Conservation (phyloP, 768 basidiomycete genomes). For the Crepidotus variabilis region DNA sequence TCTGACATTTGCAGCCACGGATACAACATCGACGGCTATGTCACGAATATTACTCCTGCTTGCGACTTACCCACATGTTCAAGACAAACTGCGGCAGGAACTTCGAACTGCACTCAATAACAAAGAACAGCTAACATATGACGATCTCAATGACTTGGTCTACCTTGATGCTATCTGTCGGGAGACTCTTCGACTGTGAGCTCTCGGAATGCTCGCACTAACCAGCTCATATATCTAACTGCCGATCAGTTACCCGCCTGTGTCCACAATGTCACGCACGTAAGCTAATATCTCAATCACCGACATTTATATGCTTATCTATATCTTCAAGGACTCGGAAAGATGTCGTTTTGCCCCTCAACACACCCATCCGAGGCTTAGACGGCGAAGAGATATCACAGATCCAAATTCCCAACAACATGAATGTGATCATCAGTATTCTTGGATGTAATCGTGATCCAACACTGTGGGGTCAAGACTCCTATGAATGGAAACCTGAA, state of each 20-base stretch:
- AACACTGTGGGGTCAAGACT: conserved; percentile 37
- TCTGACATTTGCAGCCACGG: conserved; percentile 25
- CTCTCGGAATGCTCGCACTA: not conserved
- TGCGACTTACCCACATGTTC: conserved; percentile 25
- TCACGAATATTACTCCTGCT: conserved; percentile 23
- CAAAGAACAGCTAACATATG: conserved; percentile 23
- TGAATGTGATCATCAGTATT: conserved; percentile 35
- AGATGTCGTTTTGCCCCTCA: conserved; percentile 36
- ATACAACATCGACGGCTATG: conserved; percentile 25
- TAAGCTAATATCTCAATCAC: not conserved
- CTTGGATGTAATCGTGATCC: conserved; percentile 29
- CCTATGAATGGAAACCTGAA: conserved; percentile 39
- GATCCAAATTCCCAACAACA: conserved; percentile 37
- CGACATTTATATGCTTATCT: not conserved
- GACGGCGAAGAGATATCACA: conserved; percentile 31
- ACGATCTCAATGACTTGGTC: conserved; percentile 25
- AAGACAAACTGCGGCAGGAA: conserved; percentile 26
- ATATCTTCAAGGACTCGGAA: not conserved
- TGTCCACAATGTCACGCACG: conserved; percentile 2
- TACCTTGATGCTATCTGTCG: conserved; percentile 32
- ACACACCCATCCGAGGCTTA: conserved; percentile 33
- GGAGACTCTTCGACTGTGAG: conserved; percentile 28
- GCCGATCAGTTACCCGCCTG: conserved; percentile 3
- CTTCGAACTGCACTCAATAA: conserved; percentile 20
- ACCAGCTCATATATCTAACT: not conserved